Percentiles rank a stretch among this genome's conserved stretches.
phyloP scores from a whole-genome alignment of 2,329 filamentous ascomycete species.

The Xenoacremonium recifei region DNA sequence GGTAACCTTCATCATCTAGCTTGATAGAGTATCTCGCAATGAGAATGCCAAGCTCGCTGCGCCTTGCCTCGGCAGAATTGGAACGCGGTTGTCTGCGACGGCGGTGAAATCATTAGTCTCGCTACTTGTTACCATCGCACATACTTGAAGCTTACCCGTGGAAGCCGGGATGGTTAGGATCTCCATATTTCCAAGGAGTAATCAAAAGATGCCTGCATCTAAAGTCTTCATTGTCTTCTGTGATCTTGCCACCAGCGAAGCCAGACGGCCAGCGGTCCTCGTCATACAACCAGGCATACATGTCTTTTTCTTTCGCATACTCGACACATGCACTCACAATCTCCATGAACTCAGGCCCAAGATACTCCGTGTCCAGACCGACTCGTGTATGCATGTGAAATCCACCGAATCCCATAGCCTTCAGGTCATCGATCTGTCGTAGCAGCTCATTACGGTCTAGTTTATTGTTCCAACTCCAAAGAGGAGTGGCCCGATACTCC shows the following conservation, averaged over 20 bases:
- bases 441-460: background rate
- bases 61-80: background rate
- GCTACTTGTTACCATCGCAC: too few species aligned
- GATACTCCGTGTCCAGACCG: background rate
- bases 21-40: background rate
- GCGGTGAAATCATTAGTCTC: too few species aligned
- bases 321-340: background rate
- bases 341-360: background rate
- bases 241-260: background rate
- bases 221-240: background rate
- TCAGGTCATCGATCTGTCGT: background rate
- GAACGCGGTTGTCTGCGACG: background rate
- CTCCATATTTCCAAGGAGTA: background rate
- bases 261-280: background rate
- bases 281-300: background rate
- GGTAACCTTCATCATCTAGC: background rate
- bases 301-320: background rate
- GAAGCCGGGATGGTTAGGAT: background rate
- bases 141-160: too few species aligned
- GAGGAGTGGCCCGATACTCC: background rate
- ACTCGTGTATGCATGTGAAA: background rate
- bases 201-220: background rate
- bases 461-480: background rate
- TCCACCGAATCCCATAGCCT: background rate
- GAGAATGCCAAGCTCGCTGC: background rate